These are phyloP conservation scores for Mentha longifolia DNA, from an alignment of 257 asterid species.

Conservation along the genomic window DNA sequence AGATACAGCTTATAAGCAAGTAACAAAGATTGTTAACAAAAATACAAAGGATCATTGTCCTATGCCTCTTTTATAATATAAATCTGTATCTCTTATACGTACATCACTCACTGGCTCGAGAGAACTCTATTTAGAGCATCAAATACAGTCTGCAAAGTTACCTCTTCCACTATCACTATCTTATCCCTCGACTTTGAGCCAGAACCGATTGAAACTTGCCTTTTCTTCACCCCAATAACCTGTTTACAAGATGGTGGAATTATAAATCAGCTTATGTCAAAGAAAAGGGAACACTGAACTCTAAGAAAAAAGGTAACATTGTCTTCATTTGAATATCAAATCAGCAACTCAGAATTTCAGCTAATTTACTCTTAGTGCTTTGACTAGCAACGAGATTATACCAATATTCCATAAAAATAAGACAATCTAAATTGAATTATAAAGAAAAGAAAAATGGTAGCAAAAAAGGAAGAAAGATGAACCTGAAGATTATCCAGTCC, in stretches of 20 bases:
- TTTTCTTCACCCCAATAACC: constrained; percentile 79
- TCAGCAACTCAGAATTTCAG: constrained; percentile 5
- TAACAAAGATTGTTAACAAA: background rate
- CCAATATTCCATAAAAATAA: background rate
- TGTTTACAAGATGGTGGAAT: constrained; percentile 38
- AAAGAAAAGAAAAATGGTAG: background rate
- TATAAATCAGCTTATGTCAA: background rate
- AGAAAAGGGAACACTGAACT: background rate
- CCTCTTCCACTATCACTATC: constrained; percentile 81
- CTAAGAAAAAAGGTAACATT: constrained; percentile 5
- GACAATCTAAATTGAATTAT: background rate
- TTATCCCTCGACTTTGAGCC: constrained; percentile 91
- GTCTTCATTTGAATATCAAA: constrained; percentile 11
- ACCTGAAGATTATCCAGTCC: background rate
- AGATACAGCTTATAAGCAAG: constrained; percentile 14
- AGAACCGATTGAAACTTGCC: constrained; percentile 77
- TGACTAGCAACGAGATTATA: constrained; percentile 4
- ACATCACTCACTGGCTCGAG: constrained; percentile 46
- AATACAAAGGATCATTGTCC: constrained; percentile 6
- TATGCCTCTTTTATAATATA: background rate
- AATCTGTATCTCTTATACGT: constrained; percentile 14
- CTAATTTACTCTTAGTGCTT: background rate
- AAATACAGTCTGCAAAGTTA: constrained; percentile 62
- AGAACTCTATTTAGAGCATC: constrained; percentile 63
- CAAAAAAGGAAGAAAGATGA: background rate